A percentile compares a stretch with the other conserved stretches of the same genome.
These are phyloP conservation scores for Picochlorum sp. DNA, from an alignment of 139 green algal genomes.

Conservation along the genomic window DNA sequence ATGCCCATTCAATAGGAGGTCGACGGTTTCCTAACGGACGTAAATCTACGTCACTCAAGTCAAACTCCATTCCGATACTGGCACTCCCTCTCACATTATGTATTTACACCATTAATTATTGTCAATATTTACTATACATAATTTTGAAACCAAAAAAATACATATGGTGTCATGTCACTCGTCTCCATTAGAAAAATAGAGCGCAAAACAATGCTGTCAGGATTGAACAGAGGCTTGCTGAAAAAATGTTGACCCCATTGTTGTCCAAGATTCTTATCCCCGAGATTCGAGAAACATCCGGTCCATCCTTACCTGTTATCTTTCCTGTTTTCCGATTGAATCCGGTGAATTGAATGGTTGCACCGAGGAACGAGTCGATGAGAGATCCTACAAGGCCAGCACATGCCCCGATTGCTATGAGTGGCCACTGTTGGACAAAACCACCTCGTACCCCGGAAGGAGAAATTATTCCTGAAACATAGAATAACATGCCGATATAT, in stretches of 20 bases:
- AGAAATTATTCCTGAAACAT: slow-evolving; percentile 17
- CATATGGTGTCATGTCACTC: background rate
- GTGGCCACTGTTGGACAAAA: slow-evolving; percentile 9
- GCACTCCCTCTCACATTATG: too few relatives aligned
- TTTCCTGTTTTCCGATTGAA: slow-evolving; percentile 29
- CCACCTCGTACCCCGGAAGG: slow-evolving; percentile 1
- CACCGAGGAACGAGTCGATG: slow-evolving; percentile 86
- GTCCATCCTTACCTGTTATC: slow-evolving; percentile 16
- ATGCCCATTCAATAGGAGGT: too few relatives aligned
- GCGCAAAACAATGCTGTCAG: background rate
- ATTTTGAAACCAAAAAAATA: too few relatives aligned
- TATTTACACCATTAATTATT: too few relatives aligned
- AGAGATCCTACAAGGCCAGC: slow-evolving; percentile 72
- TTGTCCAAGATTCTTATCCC: slow-evolving; percentile 35
- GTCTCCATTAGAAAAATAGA: background rate
- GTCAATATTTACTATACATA: too few relatives aligned
- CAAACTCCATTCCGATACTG: too few relatives aligned
- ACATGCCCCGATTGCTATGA: slow-evolving; percentile 35
- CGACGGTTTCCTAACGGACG: too few relatives aligned
- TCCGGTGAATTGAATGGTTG: slow-evolving; percentile 83
- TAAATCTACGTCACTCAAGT: too few relatives aligned
- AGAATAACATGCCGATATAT: slow-evolving; percentile 60
- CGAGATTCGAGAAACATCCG: slow-evolving; percentile 28
- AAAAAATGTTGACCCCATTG: slow-evolving; percentile 43
- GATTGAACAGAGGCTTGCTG: slow-evolving; percentile 16